Evolutionary conservation across 2,329 filamentous ascomycete species (phyloP), one percentile per base, ranked within the genome.

Genomic region (Penicillium sp.): DNA sequence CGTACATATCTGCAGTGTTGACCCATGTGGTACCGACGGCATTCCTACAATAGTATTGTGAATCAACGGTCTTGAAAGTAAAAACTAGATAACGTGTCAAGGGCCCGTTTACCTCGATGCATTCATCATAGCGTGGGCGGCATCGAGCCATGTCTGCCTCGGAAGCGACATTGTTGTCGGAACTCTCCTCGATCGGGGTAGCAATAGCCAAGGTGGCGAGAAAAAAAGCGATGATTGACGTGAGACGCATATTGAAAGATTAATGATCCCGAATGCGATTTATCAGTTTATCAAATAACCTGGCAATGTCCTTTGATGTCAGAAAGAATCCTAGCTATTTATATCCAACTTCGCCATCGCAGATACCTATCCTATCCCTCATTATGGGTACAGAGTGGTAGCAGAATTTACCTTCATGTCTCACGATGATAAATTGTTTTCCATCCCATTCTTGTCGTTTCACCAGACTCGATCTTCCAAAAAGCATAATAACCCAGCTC

Each of bases 161-260:
- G 8, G 22, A 9, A 18, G 31, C 31, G 6, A 18, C 15, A 23
- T 14, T 26, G 15, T 15, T 40, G 15, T 15, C 27, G 31, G 31
- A 6, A 14, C n/a, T 44, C 2, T 45, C 54, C 2, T 56, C 50
- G 6, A 26, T 20, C 6, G 55, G 55, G 14, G 53, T 27, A 7
- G 55, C 55, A 9, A 60, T 46, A 9, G 50, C 47, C 40, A 58
- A n/a, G 3, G 40, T 22, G 47, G 58, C 46, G n/a, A 59, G 33
- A 35, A 54, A 14, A 8, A 58, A n/a, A 9, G 48, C 20, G 5
- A 58, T 5, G 8, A 54, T 14, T 8, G 52, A 18, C 6, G 44
- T 37, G 11, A 47, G 29, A 46, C 47, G 52, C 58, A 60, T 60
- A 8, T 6, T 57, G 43, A 47, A 7, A 15, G 6, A 12, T 23